Evolutionary conservation across 2,329 filamentous ascomycete genomes (phyloP), one percentile per base, ranked within the genome.

Genomic region (Zymoseptoria tritici): DNA sequence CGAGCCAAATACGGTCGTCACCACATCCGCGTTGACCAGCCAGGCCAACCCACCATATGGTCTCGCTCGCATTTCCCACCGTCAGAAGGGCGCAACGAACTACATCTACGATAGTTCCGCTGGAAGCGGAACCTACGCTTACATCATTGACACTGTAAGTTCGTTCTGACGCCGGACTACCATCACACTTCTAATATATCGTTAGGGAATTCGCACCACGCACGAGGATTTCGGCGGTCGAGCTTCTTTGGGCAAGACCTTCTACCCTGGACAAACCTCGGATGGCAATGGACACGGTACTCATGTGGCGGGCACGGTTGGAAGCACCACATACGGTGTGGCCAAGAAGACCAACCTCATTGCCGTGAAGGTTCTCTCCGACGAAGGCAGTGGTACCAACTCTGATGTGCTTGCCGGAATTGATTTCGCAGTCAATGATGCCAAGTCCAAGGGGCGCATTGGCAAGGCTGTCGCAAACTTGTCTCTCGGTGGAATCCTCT

Each of bases 401-500:
- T 69, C 73, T 36, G 80, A 79, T 31, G 79, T 82, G 67, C 68
- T 77, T 60, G 69, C 73, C 24, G 81, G 80, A 4, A 79, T 82
- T 68, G 69, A 77, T 56, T 77, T 71, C 68, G 75, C 77, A 24
- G 70, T 78, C 57, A 62, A 72, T 42, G 75, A 76, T 56, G 90
- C 90, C 70, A 91, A 93, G 81, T 26, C 56, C 42, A 90, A 79
- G 72, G 88, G 96, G 86, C 88, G 88, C 75, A 97, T 96, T 9
- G 63, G 62, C 26, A 65, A 63, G 50, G 52, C 64, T 29, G 64
- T 66, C 52, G 72, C 67, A 36, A 77, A 75, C 65, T 64, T 77
- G 68, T 76, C 74, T 36, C 71, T 79, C 13, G 75, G 76, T 57
- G 74, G 74, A 22, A 68, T 69, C 31, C 73, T 71, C 50, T 71